Percentiles rank a stretch among this genome's conserved stretches.
These are phyloP conservation scores for Tilletia horrida DNA, from an alignment of 1,284 basidiomycete species.

Conservation along the genomic window DNA sequence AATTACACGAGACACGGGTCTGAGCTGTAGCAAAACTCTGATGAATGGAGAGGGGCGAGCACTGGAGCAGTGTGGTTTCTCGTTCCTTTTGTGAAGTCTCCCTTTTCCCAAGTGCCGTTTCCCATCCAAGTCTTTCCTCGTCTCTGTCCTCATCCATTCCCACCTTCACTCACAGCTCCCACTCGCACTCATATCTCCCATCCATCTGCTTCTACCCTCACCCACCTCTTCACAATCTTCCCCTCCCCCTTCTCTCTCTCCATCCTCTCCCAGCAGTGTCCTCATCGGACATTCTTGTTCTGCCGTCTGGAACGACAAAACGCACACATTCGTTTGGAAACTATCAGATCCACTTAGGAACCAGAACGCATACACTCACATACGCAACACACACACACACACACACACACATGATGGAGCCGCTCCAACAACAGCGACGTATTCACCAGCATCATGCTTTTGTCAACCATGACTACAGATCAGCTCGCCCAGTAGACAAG, in stretches of 20 bases:
- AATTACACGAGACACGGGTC: no score
- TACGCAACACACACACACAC: not conserved
- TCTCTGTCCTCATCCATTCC: no score
- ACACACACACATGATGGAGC: not conserved
- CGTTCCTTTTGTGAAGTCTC: no score
- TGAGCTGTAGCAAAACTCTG: no score
- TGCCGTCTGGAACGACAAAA: slow-evolving; percentile 4
- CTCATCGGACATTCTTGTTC: not conserved
- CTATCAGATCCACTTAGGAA: not conserved
- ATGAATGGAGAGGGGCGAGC: no score
- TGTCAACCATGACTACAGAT: not conserved
- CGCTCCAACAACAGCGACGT: not conserved
- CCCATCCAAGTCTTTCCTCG: no score
- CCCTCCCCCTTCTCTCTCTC: not conserved
- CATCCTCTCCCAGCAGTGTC: not conserved
- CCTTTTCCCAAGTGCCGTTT: not conserved
- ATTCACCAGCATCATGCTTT: slow-evolving; percentile 13
- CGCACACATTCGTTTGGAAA: not conserved
- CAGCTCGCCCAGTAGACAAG: not conserved
- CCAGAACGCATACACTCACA: not conserved
- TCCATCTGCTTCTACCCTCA: not conserved
- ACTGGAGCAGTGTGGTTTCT: no score
- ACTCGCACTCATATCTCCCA: not conserved
- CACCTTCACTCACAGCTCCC: not conserved
- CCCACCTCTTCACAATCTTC: not conserved